Percentiles rank a stretch among this genome's conserved stretches.
Evolutionary conservation across 768 basidiomycete species (phyloP).

Genomic region (Galerina sulciceps): DNA sequence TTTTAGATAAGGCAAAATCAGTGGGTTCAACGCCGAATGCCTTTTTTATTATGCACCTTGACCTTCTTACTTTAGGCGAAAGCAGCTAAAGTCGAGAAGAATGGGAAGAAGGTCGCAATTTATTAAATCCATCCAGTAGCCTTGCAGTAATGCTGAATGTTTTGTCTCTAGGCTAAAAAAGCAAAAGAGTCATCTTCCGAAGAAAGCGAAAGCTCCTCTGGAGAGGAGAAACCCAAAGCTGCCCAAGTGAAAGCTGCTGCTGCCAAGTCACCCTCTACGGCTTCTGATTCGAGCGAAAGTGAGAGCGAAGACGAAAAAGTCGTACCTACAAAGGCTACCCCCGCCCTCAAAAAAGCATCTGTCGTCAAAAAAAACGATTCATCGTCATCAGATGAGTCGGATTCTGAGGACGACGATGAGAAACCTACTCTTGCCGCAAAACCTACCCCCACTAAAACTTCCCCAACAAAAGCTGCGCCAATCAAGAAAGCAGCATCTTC

Average conservation of each 20-base stretch:
- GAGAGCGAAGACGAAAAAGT: constrained; percentile 37
- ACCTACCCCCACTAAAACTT: constrained; percentile 18
- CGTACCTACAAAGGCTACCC: constrained; percentile 21
- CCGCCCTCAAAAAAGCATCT: constrained; percentile 20
- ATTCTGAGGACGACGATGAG: constrained; percentile 27
- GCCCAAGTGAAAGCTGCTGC: constrained; percentile 48
- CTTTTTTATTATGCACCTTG: neutral
- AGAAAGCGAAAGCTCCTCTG: constrained; percentile 48
- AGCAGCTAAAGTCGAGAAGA: constrained; percentile 22
- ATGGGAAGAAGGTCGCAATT: constrained; percentile 32
- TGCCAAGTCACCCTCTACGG: constrained; percentile 38
- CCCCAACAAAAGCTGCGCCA: constrained; percentile 21
- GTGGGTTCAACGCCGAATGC: constrained; percentile 17
- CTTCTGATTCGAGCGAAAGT: constrained; percentile 38
- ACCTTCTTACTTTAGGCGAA: constrained; percentile 16
- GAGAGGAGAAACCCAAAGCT: constrained; percentile 64
- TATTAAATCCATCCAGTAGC: neutral
- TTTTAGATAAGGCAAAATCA: constrained; percentile 28
- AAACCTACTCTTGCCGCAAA: constrained; percentile 26
- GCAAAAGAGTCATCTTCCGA: constrained; percentile 35
- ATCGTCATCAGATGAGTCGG: constrained; percentile 23
- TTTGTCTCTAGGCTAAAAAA: constrained; percentile 30
- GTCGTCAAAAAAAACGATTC: constrained; percentile 24
- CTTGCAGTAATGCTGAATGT: too few species aligned
- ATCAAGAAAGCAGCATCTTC: constrained; percentile 26